Base-by-base conservation (phyloP, 192 early-diverging fungal genomes). In the Coemansia sp. region DNA sequence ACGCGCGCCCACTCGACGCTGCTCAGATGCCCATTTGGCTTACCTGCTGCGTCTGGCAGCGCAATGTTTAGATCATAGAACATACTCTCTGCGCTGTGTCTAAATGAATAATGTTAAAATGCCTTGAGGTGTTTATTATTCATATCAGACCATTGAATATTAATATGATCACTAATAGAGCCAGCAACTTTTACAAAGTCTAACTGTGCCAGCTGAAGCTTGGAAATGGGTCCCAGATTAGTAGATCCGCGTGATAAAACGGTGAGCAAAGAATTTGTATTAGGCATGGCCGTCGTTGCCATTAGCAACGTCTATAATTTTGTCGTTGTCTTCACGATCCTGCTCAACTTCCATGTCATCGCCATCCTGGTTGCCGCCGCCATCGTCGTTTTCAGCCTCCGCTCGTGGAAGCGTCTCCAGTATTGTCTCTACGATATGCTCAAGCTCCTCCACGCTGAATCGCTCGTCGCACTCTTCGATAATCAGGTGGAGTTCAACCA, bases 381-480 rank as follows among this genome's bases (percentile, higher is more conserved):
- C 24, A 1, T 74, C 77, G 9, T 64, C 68, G 2, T 69, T 44
- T 16, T 44, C 38, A 44, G 38, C 38, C 38, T 44, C 38, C 14
- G 12, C 58, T 8, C 32, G 54, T 31, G 88, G 87, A 53, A 90
- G 68, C 16, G 71, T 49, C 24, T 65, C 56, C 6, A 28, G n/a
- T 19, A 90, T 76, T 23, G 86, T 66, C 14, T 61, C 65, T 14
- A 88, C 27, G 49, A 90, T 64, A 0, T 78, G 63, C 5, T 85
- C 83, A 32, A 88, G 70, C 8, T 84, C 72, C 0, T 85, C 84
- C 24, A 71, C 63, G 5, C 28, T 48, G 59, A 90, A 87, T 27
- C 91, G 85, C 49, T 88, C 85, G 19, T 84, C 87, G 59, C 85
- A 88, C 61, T 90, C 88, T 64, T 92, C 91, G 55, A 90, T 85